These are phyloP conservation scores for Apophysomyces variabilis DNA, from an alignment of 371 early-diverging fungal species.

Conservation along the genomic window DNA sequence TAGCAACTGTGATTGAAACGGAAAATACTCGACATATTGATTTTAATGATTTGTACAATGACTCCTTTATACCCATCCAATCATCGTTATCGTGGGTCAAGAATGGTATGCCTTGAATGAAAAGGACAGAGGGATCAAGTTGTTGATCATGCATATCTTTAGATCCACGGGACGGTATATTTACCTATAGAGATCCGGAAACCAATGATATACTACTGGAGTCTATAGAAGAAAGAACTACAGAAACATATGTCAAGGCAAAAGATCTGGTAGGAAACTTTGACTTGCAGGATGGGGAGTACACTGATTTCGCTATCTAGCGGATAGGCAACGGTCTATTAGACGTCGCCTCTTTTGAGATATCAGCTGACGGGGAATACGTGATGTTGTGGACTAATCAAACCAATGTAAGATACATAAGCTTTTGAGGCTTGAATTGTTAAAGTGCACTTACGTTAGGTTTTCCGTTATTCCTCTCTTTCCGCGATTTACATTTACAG, in stretches of 20 bases:
- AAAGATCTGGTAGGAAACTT: slow-evolving; percentile 30
- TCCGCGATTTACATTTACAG: slow-evolving; percentile 82
- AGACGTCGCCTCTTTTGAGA: slow-evolving; percentile 45
- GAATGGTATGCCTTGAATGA: slow-evolving; percentile 35
- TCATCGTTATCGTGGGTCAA: slow-evolving; percentile 56
- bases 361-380: slow-evolving; percentile 82
- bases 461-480: slow-evolving; percentile 86
- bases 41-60: slow-evolving; percentile 59
- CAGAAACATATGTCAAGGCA: slow-evolving; percentile 34
- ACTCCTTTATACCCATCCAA: slow-evolving; percentile 47
- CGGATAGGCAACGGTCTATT: slow-evolving; percentile 25
- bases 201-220: slow-evolving; percentile 53
- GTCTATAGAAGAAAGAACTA: slow-evolving; percentile 33
- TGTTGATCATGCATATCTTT: background rate
- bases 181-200: slow-evolving; percentile 43
- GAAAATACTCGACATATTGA: slow-evolving; percentile 35
- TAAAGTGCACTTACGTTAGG: slow-evolving; percentile 29
- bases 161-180: slow-evolving; percentile 56
- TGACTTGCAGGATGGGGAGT: background rate
- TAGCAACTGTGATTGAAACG: background rate
- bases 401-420: slow-evolving; percentile 41
- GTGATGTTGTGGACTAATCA: slow-evolving; percentile 72
- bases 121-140: background rate
- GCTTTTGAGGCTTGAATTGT: background rate
- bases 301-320: slow-evolving; percentile 14